Base-by-base conservation (phyloP, 192 early-diverging fungal genomes). In the Coemansia sp. region DNA sequence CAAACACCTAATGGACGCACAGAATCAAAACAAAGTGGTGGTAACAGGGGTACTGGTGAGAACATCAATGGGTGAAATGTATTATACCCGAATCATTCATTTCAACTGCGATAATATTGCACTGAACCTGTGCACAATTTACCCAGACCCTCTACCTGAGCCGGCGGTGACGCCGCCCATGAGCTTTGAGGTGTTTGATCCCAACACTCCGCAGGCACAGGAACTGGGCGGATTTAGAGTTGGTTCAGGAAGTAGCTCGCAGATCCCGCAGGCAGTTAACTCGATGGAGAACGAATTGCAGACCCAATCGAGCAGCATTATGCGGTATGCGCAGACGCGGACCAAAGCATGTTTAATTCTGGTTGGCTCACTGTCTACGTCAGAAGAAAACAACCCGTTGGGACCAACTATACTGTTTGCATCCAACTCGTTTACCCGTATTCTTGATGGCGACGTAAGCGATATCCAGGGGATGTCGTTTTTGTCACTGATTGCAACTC, bases 391-490 rank as follows among this genome's bases (percentile, higher is more conserved):
- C 0, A 62, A 45, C 5, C 19, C 55, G 8, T 45, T 54, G 29
- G 75, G 75, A 1, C 63, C 75, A 3, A 57, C 39, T 3, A 37
- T 78, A 0, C 45, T 73, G 19, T 78, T 78, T 66, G 69, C 70
- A 7, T 68, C 75, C 23, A 62, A 54, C 10, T 69, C 66, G 2
- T 55, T 78, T 14, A 64, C 59, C 43, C 62, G 56, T 10, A 69
- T 73, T 11, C 48, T 71, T 19, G 55, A 59, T 24, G 24, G 43
- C n/a, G 69, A 72, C 18, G 18, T 65, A 2, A 51, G 61, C 35
- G 70, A 73, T 26, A 7, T 73, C 13, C 69, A 78, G 70, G 75
- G 69, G 7, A 5, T 65, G n/a, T 38, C 59, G 27, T 65, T 78
- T 20, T 19, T 78, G 23, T 19, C 52, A 32, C 39, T 78, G 32